phyloP scores from a whole-genome alignment of 371 early-diverging fungal genomes.

The Conidiobolus incongruus region DNA sequence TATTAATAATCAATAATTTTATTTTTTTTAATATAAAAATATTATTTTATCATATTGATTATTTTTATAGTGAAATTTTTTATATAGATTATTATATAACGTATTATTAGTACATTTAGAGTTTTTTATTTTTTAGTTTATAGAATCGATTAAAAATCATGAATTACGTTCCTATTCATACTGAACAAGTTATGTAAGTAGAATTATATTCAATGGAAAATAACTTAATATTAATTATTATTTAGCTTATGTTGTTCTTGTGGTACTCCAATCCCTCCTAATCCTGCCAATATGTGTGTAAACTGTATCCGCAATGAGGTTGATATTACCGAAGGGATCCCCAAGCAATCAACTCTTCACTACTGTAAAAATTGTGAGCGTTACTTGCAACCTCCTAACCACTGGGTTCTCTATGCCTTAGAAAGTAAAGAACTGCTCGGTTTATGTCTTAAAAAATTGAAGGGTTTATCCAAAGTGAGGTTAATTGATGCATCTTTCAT shows the following conservation, averaged over 20 bases:
- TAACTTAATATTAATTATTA: background rate
- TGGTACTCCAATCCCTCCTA: conserved; percentile 90
- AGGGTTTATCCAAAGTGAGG: conserved; percentile 75
- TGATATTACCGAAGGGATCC: conserved; percentile 95
- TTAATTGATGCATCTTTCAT: conserved; percentile 96
- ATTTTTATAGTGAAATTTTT: no score
- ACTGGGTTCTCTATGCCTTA: conserved; percentile 75
- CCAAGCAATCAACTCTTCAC: conserved; percentile 82
- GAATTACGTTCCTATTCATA: conserved; percentile 21
- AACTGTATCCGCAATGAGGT: conserved; percentile 91
- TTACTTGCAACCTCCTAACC: conserved; percentile 88
- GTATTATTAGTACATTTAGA: no score
- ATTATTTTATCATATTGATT: no score
- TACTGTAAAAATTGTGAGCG: conserved; percentile 94
- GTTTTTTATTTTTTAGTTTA: background rate
- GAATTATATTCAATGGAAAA: background rate
- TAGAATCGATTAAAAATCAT: background rate
- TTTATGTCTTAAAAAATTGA: conserved; percentile 81
- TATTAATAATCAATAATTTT: no score
- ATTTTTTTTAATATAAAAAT: no score
- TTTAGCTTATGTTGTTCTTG: conserved; percentile 82
- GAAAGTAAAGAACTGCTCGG: conserved; percentile 90
- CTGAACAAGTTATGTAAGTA: conserved; percentile 23
- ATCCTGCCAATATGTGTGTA: conserved; percentile 95
- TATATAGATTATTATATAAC: no score